phyloP scores from a whole-genome alignment of 2,329 filamentous ascomycete species.

The Neocucurbitaria cava region DNA sequence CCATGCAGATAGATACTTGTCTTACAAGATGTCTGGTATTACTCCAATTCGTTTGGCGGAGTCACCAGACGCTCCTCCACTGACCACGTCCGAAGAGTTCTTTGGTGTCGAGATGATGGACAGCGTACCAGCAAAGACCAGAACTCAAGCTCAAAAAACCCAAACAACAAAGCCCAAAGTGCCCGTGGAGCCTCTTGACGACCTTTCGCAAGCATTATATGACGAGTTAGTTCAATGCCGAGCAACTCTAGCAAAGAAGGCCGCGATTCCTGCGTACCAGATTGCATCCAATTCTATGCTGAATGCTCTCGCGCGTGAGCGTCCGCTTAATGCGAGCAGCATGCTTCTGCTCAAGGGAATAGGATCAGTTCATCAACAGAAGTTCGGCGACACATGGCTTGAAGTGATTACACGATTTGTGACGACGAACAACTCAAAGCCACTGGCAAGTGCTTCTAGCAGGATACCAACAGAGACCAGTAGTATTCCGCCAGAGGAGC shows the following conservation, averaged over 20 bases:
- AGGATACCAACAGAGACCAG: not conserved
- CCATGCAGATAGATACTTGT: constrained; percentile 37
- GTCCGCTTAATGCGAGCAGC: constrained; percentile 23
- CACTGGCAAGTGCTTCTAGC: not conserved
- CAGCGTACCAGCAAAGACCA: not conserved
- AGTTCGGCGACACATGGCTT: constrained; percentile 39
- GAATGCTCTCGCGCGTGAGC: constrained; percentile 26
- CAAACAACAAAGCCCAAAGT: not conserved
- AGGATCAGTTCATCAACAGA: constrained; percentile 19
- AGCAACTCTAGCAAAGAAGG: constrained; percentile 18
- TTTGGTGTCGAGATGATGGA: constrained; percentile 22
- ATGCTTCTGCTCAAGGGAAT: constrained; percentile 37
- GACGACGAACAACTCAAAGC: constrained; percentile 3
- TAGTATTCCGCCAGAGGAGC: not conserved
- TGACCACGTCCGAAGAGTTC: constrained; percentile 31
- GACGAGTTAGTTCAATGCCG: constrained; percentile 26
- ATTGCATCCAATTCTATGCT: constrained; percentile 35
- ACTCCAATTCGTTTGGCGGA: constrained; percentile 27
- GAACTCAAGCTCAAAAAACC: constrained; percentile 1
- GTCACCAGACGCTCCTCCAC: constrained; percentile 14
- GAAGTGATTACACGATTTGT: constrained; percentile 29
- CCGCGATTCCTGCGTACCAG: constrained; percentile 11
- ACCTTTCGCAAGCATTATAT: constrained; percentile 24
- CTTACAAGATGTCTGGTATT: constrained; percentile 12
- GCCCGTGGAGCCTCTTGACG: constrained; percentile 15